Percentiles rank a stretch among this genome's conserved stretches.
phyloP scores from a whole-genome alignment of 441 rosid species.

The Heliophila coronopifolia region DNA sequence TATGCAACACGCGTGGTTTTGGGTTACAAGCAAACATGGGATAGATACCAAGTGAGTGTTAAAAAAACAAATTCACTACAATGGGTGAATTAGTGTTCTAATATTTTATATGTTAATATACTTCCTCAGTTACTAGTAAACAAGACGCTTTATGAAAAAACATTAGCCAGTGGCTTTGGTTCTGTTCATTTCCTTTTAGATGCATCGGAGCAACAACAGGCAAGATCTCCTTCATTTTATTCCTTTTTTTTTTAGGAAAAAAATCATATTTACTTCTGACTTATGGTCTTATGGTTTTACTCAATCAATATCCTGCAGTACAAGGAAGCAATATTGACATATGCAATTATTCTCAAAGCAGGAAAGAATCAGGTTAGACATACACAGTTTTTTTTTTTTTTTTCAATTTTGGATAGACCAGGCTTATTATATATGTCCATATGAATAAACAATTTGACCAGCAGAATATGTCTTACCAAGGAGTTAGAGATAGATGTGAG shows the following conservation, averaged over 20 bases:
- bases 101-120: neutral
- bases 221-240: too few relatives aligned
- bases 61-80: too few relatives aligned
- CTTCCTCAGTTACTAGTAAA: slow-evolving; percentile 74
- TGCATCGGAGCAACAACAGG: slow-evolving; percentile 96
- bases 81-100: neutral
- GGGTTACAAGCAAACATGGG: slow-evolving; percentile 98
- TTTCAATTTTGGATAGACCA: neutral
- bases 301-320: slow-evolving; percentile 49
- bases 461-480: slow-evolving; percentile 42
- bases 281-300: slow-evolving; percentile 7
- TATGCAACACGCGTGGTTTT: slow-evolving; percentile 74
- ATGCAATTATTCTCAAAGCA: slow-evolving; percentile 69
- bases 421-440: slow-evolving; percentile 4
- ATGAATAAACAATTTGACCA: slow-evolving; percentile 9
- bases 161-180: slow-evolving; percentile 95
- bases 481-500: slow-evolving; percentile 70
- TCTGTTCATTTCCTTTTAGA: slow-evolving; percentile 91
- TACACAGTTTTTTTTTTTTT: slow-evolving; percentile 1
- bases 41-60: slow-evolving; percentile 90
- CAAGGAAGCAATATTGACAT: slow-evolving; percentile 86
- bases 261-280: neutral
- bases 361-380: slow-evolving; percentile 60
- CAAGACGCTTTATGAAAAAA: slow-evolving; percentile 91
- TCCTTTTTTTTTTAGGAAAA: too few relatives aligned